Base-by-base conservation (phyloP, 2,329 filamentous ascomycete species). In the Fusarium sublunatum region DNA sequence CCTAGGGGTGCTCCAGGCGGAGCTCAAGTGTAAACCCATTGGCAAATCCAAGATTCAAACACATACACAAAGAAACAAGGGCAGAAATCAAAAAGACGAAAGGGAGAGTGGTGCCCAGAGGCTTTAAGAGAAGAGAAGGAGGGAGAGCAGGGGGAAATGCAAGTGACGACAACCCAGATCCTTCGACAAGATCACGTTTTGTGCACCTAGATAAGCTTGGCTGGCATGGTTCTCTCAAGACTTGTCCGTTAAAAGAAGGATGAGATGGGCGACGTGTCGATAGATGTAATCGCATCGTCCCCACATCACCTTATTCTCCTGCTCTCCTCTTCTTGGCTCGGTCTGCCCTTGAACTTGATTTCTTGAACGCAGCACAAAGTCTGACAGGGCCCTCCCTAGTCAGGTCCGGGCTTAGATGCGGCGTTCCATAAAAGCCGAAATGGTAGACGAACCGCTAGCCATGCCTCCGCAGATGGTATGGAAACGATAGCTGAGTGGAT, bases 1-100 rank as follows among this genome's bases (percentile, higher is more conserved):
- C 49, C 73, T 71, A 46, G 64, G 70, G 15, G 63, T 65, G 53
- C 69, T 67, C 69, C 68, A 71, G 25, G 66, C 53, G 63, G 69
- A 70, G 58, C 60, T 58, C 10, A 71, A 47, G 42, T 68, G 61
- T 43, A 70, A 47, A 49, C 64, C 64, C 69, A 71, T 71, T 50
- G 59, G 42, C 25, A 47, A 29, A 45, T 42, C 48, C 38, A 56
- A 46, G 41, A 54, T 35, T 48, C 22, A 51, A 41, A 31, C 19
- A 49, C 32, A 60, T 53, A 22, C 26, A 58, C 44, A 43, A 34
- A 43, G 47, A 39, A 45, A 44, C 44, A 44, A 35, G 42, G 35
- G 44, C 29, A 32, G 22, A 39, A 53, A 31, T 34, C 15, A 28
- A 26, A 25, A 36, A 46, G 36, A 44, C 12, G 29, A 57, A 53